These are phyloP conservation scores for Coprinellus aureogranulatus DNA, from an alignment of 768 basidiomycete species.

Conservation along the genomic window DNA sequence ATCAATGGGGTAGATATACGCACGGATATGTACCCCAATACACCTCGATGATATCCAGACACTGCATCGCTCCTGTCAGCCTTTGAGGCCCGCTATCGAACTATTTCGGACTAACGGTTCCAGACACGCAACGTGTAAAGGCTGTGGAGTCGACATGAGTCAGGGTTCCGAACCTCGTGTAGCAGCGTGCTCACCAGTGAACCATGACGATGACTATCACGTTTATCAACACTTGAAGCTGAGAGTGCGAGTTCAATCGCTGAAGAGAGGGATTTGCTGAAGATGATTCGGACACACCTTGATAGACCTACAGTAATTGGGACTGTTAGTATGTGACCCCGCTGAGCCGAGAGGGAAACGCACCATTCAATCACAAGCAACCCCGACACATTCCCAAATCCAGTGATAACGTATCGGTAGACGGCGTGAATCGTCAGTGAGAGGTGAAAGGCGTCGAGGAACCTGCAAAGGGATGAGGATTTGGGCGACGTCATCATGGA, in stretches of 20 bases:
- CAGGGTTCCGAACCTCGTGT: background rate
- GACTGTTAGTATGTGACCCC: no score
- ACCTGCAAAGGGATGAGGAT: slow-evolving; percentile 17
- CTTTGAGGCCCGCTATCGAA: slow-evolving; percentile 1
- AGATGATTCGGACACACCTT: no score
- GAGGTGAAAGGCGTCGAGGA: slow-evolving; percentile 35
- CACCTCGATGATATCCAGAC: slow-evolving; percentile 23
- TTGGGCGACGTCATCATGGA: background rate
- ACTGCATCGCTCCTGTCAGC: slow-evolving; percentile 27
- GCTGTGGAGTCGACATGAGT: slow-evolving; percentile 19
- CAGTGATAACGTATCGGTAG: slow-evolving; percentile 35
- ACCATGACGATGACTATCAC: slow-evolving; percentile 44
- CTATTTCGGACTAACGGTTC: slow-evolving; percentile 35
- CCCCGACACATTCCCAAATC: slow-evolving; percentile 30
- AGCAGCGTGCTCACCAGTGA: slow-evolving; percentile 33
- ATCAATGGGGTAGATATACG: background rate
- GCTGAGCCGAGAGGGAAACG: no score
- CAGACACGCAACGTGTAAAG: slow-evolving; percentile 46
- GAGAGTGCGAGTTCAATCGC: no score
- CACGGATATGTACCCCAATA: slow-evolving; percentile 25
- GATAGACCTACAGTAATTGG: no score
- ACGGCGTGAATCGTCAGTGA: slow-evolving; percentile 31
- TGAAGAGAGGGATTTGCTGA: no score
- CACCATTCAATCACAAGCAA: slow-evolving; percentile 31
- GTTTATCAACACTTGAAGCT: slow-evolving; percentile 44